Conservation (phyloP, 176 grass and related monocot species). For the Metroxylon sagu region DNA sequence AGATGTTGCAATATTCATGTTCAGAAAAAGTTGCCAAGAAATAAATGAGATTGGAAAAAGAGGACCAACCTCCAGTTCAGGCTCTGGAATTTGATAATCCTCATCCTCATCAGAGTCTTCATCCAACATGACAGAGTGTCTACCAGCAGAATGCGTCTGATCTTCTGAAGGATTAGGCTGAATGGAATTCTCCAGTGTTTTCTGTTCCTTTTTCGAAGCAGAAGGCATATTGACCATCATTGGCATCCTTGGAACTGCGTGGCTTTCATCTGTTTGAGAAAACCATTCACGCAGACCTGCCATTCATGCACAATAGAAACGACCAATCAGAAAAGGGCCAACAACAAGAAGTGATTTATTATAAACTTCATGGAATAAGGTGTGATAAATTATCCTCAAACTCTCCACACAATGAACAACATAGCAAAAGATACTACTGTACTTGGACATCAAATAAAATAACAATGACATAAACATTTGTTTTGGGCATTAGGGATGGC, state of each 20-base stretch:
- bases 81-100: constrained; percentile 49
- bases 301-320: neutral
- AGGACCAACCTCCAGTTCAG: constrained; percentile 47
- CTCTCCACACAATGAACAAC: too few species aligned
- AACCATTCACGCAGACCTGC: constrained; percentile 93
- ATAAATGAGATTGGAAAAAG: constrained; percentile 13
- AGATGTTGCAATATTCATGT: constrained; percentile 16
- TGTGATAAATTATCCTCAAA: too few species aligned
- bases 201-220: constrained; percentile 61
- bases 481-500: too few species aligned
- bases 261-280: constrained; percentile 81
- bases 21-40: constrained; percentile 15
- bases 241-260: constrained; percentile 60
- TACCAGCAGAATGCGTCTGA: constrained; percentile 24
- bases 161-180: constrained; percentile 24
- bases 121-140: constrained; percentile 46
- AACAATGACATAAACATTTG: too few species aligned
- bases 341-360: too few species aligned
- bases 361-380: too few species aligned
- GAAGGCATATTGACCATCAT: constrained; percentile 63
- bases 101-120: constrained; percentile 95
- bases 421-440: too few species aligned
- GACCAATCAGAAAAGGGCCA: neutral
- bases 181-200: constrained; percentile 41
- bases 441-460: too few species aligned